These are phyloP conservation scores for Aspergillus caelatus DNA, from an alignment of 2,329 filamentous ascomycete species.

Conservation along the genomic window DNA sequence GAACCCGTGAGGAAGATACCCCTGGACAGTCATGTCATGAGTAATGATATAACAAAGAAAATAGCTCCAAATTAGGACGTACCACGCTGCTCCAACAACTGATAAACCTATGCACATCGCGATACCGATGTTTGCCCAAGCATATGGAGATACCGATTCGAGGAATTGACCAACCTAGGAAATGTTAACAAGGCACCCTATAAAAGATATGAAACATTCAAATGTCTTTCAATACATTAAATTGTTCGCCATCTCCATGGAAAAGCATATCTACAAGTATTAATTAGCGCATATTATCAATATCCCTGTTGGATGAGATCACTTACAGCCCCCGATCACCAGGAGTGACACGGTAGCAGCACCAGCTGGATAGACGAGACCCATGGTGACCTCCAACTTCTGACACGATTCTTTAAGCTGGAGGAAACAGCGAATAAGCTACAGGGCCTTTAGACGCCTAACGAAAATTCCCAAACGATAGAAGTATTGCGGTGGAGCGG, in stretches of 20 bases:
- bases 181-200: slow-evolving; percentile 22
- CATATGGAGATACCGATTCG: slow-evolving; percentile 89
- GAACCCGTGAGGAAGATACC: slow-evolving; percentile 98
- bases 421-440: slow-evolving; percentile 22
- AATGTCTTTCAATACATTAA: slow-evolving; percentile 69
- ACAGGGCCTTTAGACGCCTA: slow-evolving; percentile 21
- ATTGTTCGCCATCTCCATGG: slow-evolving; percentile 90
- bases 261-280: slow-evolving; percentile 86
- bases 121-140: slow-evolving; percentile 90
- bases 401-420: slow-evolving; percentile 13
- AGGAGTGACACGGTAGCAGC: slow-evolving; percentile 68
- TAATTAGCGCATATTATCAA: slow-evolving; percentile 21
- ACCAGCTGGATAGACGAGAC: slow-evolving; percentile 71
- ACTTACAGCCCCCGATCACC: slow-evolving; percentile 78
- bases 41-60: neutral
- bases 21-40: slow-evolving; percentile 57
- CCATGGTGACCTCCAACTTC: slow-evolving; percentile 58
- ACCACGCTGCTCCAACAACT: slow-evolving; percentile 97
- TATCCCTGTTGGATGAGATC: slow-evolving; percentile 13
- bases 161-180: slow-evolving; percentile 85
- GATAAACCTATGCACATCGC: slow-evolving; percentile 93
- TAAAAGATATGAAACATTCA: too few relatives aligned
- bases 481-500: slow-evolving; percentile 15
- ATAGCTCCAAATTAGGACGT: slow-evolving; percentile 22
- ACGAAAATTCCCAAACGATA: slow-evolving; percentile 17